Evolutionary conservation across 1,139 yeast genomes (phyloP).

Genomic region (Meyerozyma elateridarum): DNA sequence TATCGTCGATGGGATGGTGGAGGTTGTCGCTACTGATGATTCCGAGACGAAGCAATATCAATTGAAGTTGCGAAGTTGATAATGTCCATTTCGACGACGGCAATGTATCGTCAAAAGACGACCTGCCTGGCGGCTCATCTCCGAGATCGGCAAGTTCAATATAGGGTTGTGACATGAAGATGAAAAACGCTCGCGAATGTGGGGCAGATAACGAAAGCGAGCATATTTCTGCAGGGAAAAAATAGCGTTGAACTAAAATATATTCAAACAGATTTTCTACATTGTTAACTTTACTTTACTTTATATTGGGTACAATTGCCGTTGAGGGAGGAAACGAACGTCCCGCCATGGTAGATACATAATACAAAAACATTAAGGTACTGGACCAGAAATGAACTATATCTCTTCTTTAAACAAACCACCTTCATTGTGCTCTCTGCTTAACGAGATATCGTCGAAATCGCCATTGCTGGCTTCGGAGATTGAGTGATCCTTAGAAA

Average conservation of each 20-base stretch:
- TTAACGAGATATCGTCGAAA: constrained; percentile 27
- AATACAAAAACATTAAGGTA: too few species aligned
- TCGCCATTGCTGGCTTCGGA: constrained; percentile 15
- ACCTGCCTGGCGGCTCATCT: constrained; percentile 3
- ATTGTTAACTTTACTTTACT: too few species aligned
- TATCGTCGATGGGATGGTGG: constrained; percentile 8
- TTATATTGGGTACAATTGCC: too few species aligned
- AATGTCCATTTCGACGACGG: constrained; percentile 9
- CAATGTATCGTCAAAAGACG: constrained; percentile 3
- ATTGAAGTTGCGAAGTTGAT: constrained; percentile 21
- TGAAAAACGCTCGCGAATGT: too few species aligned
- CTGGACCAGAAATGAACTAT: too few species aligned
- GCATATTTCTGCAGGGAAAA: too few species aligned
- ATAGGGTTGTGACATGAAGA: too few species aligned
- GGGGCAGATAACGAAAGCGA: too few species aligned
- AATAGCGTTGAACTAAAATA: too few species aligned
- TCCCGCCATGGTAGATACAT: too few species aligned
- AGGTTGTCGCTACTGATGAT: constrained; percentile 26
- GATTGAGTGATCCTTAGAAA: constrained; percentile 13
- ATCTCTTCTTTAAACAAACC: constrained; percentile 45
- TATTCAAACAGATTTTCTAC: too few species aligned
- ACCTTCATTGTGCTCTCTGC: constrained; percentile 21
- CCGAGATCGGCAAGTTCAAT: constrained; percentile 2
- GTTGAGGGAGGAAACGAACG: too few species aligned
- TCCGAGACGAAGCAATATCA: constrained; percentile 28